Conservation (phyloP, 1,284 basidiomycete genomes). For the Leccinum glutinopallens region DNA sequence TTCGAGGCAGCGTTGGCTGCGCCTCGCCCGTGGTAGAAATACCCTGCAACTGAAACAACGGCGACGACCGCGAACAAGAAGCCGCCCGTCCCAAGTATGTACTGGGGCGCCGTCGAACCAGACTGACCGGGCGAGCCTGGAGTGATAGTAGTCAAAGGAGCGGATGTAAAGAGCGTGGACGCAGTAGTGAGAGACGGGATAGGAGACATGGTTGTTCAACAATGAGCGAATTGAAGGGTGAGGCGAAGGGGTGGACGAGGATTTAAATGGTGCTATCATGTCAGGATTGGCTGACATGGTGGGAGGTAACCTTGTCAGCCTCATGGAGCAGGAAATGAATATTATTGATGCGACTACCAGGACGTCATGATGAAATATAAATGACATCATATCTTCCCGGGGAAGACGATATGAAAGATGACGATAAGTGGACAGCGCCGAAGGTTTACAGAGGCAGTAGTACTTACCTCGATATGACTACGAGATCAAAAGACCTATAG, state of each 20-base stretch:
- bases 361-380: background rate
- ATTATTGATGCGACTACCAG: background rate
- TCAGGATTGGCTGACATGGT: conserved; percentile 11
- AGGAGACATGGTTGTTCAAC: conserved; percentile 27
- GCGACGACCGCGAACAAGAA: conserved; percentile 25
- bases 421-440: background rate
- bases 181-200: conserved; percentile 21
- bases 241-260: background rate
- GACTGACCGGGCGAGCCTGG: background rate
- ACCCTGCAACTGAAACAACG: conserved; percentile 20
- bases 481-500: background rate
- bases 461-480: background rate
- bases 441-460: background rate
- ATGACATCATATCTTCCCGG: background rate
- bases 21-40: conserved; percentile 19
- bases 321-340: background rate
- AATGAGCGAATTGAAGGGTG: conserved; percentile 9
- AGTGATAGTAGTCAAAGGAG: conserved; percentile 8
- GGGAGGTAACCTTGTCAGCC: background rate
- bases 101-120: conserved; percentile 2
- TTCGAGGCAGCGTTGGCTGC: background rate
- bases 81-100: conserved; percentile 21
- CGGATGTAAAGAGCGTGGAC: conserved; percentile 3
- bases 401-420: background rate
- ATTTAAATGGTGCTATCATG: conserved; percentile 3